Evolutionary conservation across 352 stramenopile species (phyloP).

Genomic region (Albugo laibachii): DNA sequence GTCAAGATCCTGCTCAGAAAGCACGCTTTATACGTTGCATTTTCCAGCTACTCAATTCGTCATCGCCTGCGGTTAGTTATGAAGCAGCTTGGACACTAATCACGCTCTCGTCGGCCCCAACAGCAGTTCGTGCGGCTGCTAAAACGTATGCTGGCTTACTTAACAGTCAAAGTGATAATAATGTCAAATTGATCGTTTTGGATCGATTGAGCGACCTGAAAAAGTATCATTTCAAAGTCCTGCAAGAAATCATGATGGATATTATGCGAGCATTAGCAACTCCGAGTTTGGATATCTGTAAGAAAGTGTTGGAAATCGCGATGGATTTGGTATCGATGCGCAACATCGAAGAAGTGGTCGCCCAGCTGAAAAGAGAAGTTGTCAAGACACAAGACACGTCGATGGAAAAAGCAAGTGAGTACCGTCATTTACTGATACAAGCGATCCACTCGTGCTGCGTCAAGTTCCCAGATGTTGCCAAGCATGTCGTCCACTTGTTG

Average conservation of each 20-base stretch:
- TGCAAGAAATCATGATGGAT: slow-evolving; percentile 99
- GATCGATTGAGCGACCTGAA: slow-evolving; percentile 95
- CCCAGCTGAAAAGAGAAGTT: slow-evolving; percentile 78
- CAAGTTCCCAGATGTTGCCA: slow-evolving; percentile 94
- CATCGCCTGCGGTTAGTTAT: slow-evolving; percentile 87
- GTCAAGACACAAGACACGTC: slow-evolving; percentile 79
- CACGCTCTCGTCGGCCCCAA: slow-evolving; percentile 94
- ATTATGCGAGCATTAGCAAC: slow-evolving; percentile 93
- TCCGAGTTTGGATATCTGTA: slow-evolving; percentile 96
- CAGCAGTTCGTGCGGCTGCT: slow-evolving; percentile 90
- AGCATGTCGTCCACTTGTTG: slow-evolving; percentile 95
- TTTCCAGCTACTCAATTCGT: slow-evolving; percentile 93
- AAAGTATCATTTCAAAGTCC: slow-evolving; percentile 91
- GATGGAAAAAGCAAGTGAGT: slow-evolving; percentile 91
- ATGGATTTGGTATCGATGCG: slow-evolving; percentile 94
- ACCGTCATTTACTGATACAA: slow-evolving; percentile 95
- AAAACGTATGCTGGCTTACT: slow-evolving; percentile 96
- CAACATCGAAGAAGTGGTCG: slow-evolving; percentile 96
- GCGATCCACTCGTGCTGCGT: slow-evolving; percentile 96
- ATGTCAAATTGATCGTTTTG: slow-evolving; percentile 99
- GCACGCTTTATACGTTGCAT: slow-evolving; percentile 97
- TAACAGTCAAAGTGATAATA: slow-evolving; percentile 98
- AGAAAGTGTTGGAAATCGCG: slow-evolving; percentile 96
- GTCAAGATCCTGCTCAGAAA: slow-evolving; percentile 95
- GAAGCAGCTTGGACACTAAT: slow-evolving; percentile 98